These are phyloP conservation scores for Tetrahymena thermophila DNA, from an alignment of 73 alveolate genomes.

Conservation along the genomic window DNA sequence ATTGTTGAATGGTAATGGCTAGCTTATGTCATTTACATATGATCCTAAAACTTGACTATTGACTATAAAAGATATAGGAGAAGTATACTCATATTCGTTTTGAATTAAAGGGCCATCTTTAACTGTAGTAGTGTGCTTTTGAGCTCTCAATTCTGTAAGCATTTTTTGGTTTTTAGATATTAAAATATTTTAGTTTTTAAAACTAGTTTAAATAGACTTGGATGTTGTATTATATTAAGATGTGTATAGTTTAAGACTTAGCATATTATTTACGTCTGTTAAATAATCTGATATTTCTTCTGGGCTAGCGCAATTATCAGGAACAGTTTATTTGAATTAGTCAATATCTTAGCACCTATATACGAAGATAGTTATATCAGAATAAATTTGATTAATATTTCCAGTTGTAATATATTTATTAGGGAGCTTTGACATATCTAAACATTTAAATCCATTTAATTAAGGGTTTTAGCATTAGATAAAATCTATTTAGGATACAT, in stretches of 20 bases:
- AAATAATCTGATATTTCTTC: background rate
- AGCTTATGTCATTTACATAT: background rate
- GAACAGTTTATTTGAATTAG: background rate
- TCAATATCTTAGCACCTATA: background rate
- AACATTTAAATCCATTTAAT: background rate
- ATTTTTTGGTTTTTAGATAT: background rate
- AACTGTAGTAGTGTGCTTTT: background rate
- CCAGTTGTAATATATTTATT: background rate
- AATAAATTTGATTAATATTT: background rate
- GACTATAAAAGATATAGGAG: background rate
- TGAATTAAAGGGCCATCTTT: background rate
- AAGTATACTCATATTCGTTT: background rate
- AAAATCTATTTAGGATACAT: no score
- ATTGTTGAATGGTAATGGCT: background rate
- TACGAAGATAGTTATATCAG: background rate
- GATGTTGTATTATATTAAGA: background rate
- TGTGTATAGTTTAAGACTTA: background rate
- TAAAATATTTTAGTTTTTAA: no score
- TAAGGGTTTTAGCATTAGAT: background rate
- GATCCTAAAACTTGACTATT: background rate
- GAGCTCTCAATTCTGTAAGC: background rate
- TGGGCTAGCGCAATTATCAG: background rate
- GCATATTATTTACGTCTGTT: background rate
- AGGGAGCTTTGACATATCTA: background rate
- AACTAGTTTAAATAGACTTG: background rate